These are phyloP conservation scores for Trifolium dubium DNA, from an alignment of 306 rosid genomes.

Conservation along the genomic window DNA sequence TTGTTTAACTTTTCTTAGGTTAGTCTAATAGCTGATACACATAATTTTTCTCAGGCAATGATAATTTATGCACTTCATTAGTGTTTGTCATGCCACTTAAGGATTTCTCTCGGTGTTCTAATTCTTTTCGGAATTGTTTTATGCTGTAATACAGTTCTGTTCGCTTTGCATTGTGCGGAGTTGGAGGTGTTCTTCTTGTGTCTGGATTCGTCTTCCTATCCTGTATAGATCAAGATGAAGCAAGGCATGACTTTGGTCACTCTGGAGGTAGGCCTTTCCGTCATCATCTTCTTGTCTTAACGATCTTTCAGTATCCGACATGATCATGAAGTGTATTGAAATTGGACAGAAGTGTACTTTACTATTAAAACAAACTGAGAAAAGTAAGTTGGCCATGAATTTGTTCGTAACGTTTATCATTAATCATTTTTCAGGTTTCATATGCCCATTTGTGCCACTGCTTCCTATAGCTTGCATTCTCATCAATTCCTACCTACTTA, in stretches of 20 bases:
- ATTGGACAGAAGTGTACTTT: neutral
- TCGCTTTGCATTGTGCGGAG: conserved; percentile 68
- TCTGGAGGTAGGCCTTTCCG: conserved; percentile 71
- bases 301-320: conserved; percentile 10
- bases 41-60: conserved; percentile 19
- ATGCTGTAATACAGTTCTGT: conserved; percentile 55
- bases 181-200: conserved; percentile 70
- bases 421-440: conserved; percentile 66
- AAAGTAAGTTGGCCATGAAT: conserved; percentile 9
- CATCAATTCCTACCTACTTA: conserved; percentile 75
- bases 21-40: conserved; percentile 36
- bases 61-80: conserved; percentile 24
- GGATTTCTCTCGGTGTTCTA: conserved; percentile 19
- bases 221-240: conserved; percentile 84
- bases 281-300: conserved; percentile 2
- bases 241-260: conserved; percentile 86
- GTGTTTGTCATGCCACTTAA: conserved; percentile 11
- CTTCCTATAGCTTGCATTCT: conserved; percentile 79
- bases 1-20: conserved; percentile 63
- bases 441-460: conserved; percentile 88
- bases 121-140: conserved; percentile 23
- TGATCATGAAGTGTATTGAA: neutral
- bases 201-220: conserved; percentile 65
- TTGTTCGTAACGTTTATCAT: conserved; percentile 20
- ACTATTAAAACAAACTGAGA: neutral